Evolutionary conservation across 257 asterid species (phyloP), one percentile per base, ranked within the genome.

Genomic region (Nyctanthes arbortristis): DNA sequence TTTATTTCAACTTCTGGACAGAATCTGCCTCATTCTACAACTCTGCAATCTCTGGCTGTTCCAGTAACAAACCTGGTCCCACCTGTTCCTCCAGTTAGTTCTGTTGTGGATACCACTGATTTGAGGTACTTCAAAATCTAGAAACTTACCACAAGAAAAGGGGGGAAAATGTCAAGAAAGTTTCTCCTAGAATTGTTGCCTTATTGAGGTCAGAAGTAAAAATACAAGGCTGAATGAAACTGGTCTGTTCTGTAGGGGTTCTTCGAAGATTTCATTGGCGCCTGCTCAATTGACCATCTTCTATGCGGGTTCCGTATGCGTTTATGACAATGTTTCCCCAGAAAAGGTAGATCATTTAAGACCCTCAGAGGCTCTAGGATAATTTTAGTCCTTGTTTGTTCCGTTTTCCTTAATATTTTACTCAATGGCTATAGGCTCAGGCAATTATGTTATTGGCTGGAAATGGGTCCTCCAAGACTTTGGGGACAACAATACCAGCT

Each of bases 371-470:
- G 12, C 10, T 32, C 4, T 10, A 7, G 28, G 58, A 16, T 16
- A 3, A 14, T 22, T 52, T 24, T 55, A 25, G 25, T 52, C 52
- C 63, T 33, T 28, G 6, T 7, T 35, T 52, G 8, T 55, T 24
- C 33, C 58, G 13, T 65, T 36, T 16, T 29, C 24, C 22, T 20
- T 8, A 8, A 52, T 22, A 52, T 20, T 52, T 52, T n/a, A 8
- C 30, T 71, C 14, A n/a, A 35, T 70, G 68, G 58, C 24, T 70
- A 57, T 70, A 92, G 98, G 98, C 98, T 79, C 96, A 89, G 65
- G 98, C 96, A 43, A 92, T 92, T 45, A 92, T 89, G 98, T 66
- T 92, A 29, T 83, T 93, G 77, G 98, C 98, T 54, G 96, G 97
- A 69, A 90, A 93, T 37, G 93, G 85, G 36, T 85, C 91, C 33